A percentile compares a stretch with the other conserved stretches of the same genome.
phyloP scores from a whole-genome alignment of 2,329 filamentous ascomycete genomes.

The Pseudogymnoascus verrucosus region DNA sequence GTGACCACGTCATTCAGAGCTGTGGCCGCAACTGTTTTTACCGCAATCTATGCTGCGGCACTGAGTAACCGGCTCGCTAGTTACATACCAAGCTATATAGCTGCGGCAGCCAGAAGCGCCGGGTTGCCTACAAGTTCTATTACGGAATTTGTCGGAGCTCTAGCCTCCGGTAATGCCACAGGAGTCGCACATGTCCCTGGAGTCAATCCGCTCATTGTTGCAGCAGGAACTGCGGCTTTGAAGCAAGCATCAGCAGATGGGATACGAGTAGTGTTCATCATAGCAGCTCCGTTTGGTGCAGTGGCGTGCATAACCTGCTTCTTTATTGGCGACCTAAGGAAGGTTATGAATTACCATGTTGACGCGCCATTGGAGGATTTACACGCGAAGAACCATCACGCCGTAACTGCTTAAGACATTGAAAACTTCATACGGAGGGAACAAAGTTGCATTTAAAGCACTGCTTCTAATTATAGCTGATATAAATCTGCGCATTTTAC shows the following conservation, averaged over 20 bases:
- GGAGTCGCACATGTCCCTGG: slow-evolving; percentile 10
- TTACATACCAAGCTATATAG: slow-evolving; percentile 10
- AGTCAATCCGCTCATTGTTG: slow-evolving; percentile 12
- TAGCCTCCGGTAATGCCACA: slow-evolving; percentile 8
- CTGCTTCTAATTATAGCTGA: background rate
- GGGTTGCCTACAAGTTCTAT: slow-evolving; percentile 12
- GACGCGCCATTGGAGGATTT: slow-evolving; percentile 18
- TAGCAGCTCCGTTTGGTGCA: slow-evolving; percentile 17
- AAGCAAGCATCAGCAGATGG: slow-evolving; percentile 17
- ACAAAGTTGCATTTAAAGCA: background rate
- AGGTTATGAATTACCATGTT: slow-evolving; percentile 17
- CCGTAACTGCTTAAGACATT: background rate
- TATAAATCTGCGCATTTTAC: background rate
- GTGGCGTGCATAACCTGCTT: slow-evolving; percentile 15
- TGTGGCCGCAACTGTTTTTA: background rate
- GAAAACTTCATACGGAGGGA: background rate
- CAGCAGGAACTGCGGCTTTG: slow-evolving; percentile 13
- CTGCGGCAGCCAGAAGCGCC: slow-evolving; percentile 9
- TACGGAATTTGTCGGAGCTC: slow-evolving; percentile 9
- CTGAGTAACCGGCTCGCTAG: background rate
- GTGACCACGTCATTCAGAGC: background rate
- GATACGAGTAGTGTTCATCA: slow-evolving; percentile 16
- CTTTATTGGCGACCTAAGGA: slow-evolving; percentile 15
- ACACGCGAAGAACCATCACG: slow-evolving; percentile 3
- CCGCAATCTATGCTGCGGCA: background rate